phyloP scores from a whole-genome alignment of 306 rosid genomes.

The Prunus fruticosa region DNA sequence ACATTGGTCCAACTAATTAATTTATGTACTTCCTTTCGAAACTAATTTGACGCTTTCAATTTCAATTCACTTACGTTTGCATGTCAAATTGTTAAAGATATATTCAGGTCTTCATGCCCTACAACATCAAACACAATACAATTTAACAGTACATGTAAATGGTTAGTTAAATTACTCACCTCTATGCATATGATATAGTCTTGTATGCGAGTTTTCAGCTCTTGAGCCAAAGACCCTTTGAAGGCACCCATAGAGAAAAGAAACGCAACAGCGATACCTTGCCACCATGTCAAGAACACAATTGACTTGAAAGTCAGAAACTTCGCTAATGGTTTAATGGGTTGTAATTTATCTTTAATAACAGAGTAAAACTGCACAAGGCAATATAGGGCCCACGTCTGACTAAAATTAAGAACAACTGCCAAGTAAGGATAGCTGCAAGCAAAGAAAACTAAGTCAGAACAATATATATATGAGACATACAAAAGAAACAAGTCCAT shows the following conservation, averaged over 20 bases:
- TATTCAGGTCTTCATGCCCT: neutral
- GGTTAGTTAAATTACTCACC: constrained; percentile 37
- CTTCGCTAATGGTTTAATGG: constrained; percentile 90
- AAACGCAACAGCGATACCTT: constrained; percentile 93
- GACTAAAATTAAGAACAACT: constrained; percentile 91
- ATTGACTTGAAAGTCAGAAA: constrained; percentile 89
- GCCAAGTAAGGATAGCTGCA: constrained; percentile 98
- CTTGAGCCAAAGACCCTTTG: constrained; percentile 78
- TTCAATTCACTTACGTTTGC: neutral
- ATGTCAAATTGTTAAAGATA: neutral
- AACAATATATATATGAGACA: neutral
- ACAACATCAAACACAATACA: constrained; percentile 1
- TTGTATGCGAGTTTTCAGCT: constrained; percentile 83
- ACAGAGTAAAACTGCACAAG: constrained; percentile 96
- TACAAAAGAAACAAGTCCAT: neutral
- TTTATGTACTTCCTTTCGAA: neutral
- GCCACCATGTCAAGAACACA: constrained; percentile 99
- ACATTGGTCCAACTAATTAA: neutral
- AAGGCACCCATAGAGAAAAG: constrained; percentile 86
- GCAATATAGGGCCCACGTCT: constrained; percentile 97
- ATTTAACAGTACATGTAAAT: constrained; percentile 8
- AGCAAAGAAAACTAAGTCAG: constrained; percentile 28
- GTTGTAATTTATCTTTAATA: constrained; percentile 78
- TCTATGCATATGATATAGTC: constrained; percentile 97
- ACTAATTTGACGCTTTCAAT: neutral